Evolutionary conservation across 768 basidiomycete species (phyloP).

Genomic region (Obba rivulosa): DNA sequence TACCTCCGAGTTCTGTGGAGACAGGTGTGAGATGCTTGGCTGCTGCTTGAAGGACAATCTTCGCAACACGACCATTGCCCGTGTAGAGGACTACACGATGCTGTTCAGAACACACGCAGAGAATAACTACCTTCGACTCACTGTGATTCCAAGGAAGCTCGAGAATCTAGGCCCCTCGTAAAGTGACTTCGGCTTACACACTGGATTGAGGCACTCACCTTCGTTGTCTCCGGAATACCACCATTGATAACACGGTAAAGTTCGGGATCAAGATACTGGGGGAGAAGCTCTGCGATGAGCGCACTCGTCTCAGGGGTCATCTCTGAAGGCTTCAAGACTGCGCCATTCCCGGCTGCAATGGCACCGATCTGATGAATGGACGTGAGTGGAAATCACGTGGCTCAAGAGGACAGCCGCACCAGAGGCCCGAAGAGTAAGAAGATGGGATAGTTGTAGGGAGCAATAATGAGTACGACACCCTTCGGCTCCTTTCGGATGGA

Average conservation of each 20-base stretch:
- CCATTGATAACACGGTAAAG: slow-evolving; percentile 65
- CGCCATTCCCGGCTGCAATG: slow-evolving; percentile 71
- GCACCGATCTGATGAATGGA: slow-evolving; percentile 40
- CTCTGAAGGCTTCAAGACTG: slow-evolving; percentile 73
- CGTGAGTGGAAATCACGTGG: not conserved
- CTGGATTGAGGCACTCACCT: slow-evolving; percentile 22
- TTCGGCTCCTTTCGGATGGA: slow-evolving; percentile 70
- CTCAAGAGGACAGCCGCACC: slow-evolving; percentile 30
- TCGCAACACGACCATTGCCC: slow-evolving; percentile 8
- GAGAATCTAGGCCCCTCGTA: slow-evolving; percentile 40
- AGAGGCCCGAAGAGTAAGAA: slow-evolving; percentile 55
- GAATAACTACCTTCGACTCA: slow-evolving; percentile 25
- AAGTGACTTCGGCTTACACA: not conserved
- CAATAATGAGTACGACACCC: slow-evolving; percentile 64
- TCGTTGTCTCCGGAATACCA: slow-evolving; percentile 59
- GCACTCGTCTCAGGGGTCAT: slow-evolving; percentile 47
- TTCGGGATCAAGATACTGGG: slow-evolving; percentile 67
- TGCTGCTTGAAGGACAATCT: slow-evolving; percentile 65
- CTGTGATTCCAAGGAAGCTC: slow-evolving; percentile 64
- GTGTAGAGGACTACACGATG: slow-evolving; percentile 53
- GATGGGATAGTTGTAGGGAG: slow-evolving; percentile 72
- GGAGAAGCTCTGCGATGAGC: slow-evolving; percentile 60
- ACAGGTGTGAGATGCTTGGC: slow-evolving; percentile 71
- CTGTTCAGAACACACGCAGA: not conserved
- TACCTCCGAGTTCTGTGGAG: slow-evolving; percentile 41